phyloP scores from a whole-genome alignment of 441 rosid species.

The Pelargonium cotyledonis region DNA sequence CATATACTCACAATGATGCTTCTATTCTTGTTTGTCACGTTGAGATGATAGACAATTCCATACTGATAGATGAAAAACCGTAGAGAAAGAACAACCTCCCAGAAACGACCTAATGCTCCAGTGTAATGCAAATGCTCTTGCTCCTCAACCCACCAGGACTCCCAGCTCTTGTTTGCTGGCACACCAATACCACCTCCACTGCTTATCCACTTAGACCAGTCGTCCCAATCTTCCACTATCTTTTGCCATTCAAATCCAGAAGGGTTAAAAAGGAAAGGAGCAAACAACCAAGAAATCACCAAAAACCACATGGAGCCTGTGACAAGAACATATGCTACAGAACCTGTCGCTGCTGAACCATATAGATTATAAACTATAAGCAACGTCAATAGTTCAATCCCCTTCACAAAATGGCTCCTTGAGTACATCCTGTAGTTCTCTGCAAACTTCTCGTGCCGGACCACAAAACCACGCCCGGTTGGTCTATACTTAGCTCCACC shows the following conservation, averaged over 20 bases:
- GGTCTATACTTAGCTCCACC: slow-evolving; percentile 30
- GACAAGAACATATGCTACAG: slow-evolving; percentile 36
- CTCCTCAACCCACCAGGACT: slow-evolving; percentile 29
- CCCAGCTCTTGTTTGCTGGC: slow-evolving; percentile 27
- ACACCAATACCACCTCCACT: slow-evolving; percentile 27
- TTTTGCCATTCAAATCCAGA: neutral
- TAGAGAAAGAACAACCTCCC: slow-evolving; percentile 66
- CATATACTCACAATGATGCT: slow-evolving; percentile 47
- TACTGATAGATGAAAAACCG: slow-evolving; percentile 78
- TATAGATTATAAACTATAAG: slow-evolving; percentile 67
- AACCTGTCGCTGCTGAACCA: slow-evolving; percentile 42
- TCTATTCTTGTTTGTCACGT: slow-evolving; percentile 44
- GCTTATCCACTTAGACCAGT: slow-evolving; percentile 25
- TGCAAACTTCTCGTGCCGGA: slow-evolving; percentile 28
- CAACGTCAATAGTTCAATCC: slow-evolving; percentile 35
- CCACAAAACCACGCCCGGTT: slow-evolving; percentile 29
- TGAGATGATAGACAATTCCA: slow-evolving; percentile 73
- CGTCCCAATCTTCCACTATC: slow-evolving; percentile 35
- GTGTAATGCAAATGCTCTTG: slow-evolving; percentile 48
- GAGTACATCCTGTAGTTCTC: slow-evolving; percentile 29
- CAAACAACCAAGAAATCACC: slow-evolving; percentile 28
- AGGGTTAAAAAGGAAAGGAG: slow-evolving; percentile 16
- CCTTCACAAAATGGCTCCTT: slow-evolving; percentile 27
- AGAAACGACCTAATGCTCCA: slow-evolving; percentile 54
- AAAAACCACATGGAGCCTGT: slow-evolving; percentile 33